phyloP scores from a whole-genome alignment of 306 rosid species.

The Quercus aquifolioides region DNA sequence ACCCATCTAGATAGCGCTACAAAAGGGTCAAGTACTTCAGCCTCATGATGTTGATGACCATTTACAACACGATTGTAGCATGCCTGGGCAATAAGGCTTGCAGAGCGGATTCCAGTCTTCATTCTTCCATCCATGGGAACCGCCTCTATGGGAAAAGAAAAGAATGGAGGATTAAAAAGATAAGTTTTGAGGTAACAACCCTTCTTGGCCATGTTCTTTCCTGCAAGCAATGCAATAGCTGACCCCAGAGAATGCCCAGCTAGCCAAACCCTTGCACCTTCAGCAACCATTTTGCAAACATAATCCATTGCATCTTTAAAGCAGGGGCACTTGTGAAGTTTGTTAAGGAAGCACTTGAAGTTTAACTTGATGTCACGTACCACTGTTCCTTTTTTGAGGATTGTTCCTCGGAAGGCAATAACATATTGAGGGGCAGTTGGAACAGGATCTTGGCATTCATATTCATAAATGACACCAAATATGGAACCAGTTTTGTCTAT shows the following conservation, averaged over 20 bases:
- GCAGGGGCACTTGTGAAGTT: constrained; percentile 9
- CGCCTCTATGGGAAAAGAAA: constrained; percentile 14
- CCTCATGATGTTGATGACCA: neutral
- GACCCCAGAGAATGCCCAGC: constrained; percentile 36
- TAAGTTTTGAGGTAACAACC: constrained; percentile 15
- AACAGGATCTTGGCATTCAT: neutral
- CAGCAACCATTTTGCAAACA: neutral
- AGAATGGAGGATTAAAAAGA: constrained; percentile 33
- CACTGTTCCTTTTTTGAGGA: neutral
- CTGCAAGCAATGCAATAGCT: constrained; percentile 25
- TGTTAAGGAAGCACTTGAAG: neutral
- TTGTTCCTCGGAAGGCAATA: constrained; percentile 26
- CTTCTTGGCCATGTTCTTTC: constrained; percentile 20
- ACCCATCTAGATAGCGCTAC: constrained; percentile 3
- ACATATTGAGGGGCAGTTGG: constrained; percentile 16
- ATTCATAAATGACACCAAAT: constrained; percentile 15
- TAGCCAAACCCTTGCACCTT: constrained; percentile 22
- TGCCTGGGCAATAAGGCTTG: constrained; percentile 1
- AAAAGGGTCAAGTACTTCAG: constrained; percentile 1
- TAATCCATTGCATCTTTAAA: neutral
- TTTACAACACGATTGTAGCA: neutral
- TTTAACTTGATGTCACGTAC: neutral
- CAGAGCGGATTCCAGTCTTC: constrained; percentile 12
- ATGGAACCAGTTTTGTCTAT: constrained; percentile 1
- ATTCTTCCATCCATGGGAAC: neutral